Percentiles rank a stretch among this genome's conserved stretches.
These are phyloP conservation scores for Nemania sp. DNA, from an alignment of 2,329 filamentous ascomycete genomes.

Conservation along the genomic window DNA sequence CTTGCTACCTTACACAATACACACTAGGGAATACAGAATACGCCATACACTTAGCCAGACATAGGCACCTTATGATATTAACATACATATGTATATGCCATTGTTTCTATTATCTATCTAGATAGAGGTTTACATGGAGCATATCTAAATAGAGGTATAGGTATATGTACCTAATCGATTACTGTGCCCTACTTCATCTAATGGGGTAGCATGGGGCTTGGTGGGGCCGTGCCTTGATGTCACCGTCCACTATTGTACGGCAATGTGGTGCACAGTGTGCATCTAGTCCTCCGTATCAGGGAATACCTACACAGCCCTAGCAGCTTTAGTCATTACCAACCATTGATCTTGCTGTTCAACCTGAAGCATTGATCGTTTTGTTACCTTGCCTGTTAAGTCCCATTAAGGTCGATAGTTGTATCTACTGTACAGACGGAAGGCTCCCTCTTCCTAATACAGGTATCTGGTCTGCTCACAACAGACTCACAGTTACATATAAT, in stretches of 20 bases:
- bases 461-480: too few relatives aligned
- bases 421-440: constrained; percentile 21
- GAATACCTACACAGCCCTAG: constrained; percentile 12
- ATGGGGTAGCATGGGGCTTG: constrained; percentile 13
- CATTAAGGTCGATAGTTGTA: constrained; percentile 11
- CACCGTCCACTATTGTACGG: constrained; percentile 19
- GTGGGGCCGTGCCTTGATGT: constrained; percentile 33
- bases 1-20: too few relatives aligned
- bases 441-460: constrained; percentile 27
- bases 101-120: too few relatives aligned
- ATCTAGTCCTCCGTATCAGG: background rate
- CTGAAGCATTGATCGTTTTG: constrained; percentile 1
- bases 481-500: too few relatives aligned
- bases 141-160: too few relatives aligned
- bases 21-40: too few relatives aligned
- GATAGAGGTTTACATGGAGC: too few relatives aligned
- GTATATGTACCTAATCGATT: background rate
- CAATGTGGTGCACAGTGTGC: constrained; percentile 25
- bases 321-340: constrained; percentile 14
- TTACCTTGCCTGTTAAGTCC: background rate
- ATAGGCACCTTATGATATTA: too few relatives aligned
- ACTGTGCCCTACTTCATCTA: constrained; percentile 11
- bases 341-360: constrained; percentile 24
- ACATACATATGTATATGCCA: too few relatives aligned
- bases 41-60: too few relatives aligned